phyloP scores from a whole-genome alignment of 2,329 filamentous ascomycete species.

The Ceratocystis colombiana region DNA sequence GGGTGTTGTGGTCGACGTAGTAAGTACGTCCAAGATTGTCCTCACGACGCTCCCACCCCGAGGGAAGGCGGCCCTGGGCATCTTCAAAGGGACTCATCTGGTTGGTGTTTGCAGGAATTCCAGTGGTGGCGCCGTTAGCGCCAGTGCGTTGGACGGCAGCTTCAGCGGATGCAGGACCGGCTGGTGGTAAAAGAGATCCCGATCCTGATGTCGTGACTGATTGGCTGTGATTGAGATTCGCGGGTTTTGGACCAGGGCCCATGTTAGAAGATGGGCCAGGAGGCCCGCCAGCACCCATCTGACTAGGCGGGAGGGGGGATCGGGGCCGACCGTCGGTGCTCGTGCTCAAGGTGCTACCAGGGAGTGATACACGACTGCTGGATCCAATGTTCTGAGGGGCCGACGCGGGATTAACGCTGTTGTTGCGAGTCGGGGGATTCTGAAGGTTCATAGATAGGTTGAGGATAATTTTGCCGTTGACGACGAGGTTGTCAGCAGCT shows the following conservation, averaged over 20 bases:
- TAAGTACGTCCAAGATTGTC: constrained; percentile 93
- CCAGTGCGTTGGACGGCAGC: constrained; percentile 21
- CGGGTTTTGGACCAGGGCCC: constrained; percentile 39
- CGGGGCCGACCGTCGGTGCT: constrained; percentile 35
- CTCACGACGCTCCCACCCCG: constrained; percentile 91
- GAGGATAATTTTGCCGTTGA: constrained; percentile 94
- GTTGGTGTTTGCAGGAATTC: constrained; percentile 17
- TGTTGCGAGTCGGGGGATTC: constrained; percentile 50
- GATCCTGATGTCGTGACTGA: constrained; percentile 28
- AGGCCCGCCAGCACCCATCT: constrained; percentile 35
- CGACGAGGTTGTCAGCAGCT: constrained; percentile 93
- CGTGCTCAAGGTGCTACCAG: constrained; percentile 33
- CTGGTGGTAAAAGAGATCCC: constrained; percentile 24
- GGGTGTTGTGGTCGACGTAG: constrained; percentile 95
- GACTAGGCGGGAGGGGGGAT: constrained; percentile 32
- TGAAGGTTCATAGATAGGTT: constrained; percentile 87
- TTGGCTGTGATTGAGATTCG: constrained; percentile 39
- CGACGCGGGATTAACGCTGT: constrained; percentile 23
- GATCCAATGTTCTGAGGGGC: constrained; percentile 26
- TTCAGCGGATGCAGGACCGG: constrained; percentile 28
- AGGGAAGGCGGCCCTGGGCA: constrained; percentile 80
- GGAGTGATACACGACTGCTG: constrained; percentile 38
- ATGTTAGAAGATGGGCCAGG: constrained; percentile 32
- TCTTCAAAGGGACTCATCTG: constrained; percentile 88
- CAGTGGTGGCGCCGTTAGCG: constrained; percentile 23